phyloP scores from a whole-genome alignment of 345 rosid species.

The Schrenkiella parvula region DNA sequence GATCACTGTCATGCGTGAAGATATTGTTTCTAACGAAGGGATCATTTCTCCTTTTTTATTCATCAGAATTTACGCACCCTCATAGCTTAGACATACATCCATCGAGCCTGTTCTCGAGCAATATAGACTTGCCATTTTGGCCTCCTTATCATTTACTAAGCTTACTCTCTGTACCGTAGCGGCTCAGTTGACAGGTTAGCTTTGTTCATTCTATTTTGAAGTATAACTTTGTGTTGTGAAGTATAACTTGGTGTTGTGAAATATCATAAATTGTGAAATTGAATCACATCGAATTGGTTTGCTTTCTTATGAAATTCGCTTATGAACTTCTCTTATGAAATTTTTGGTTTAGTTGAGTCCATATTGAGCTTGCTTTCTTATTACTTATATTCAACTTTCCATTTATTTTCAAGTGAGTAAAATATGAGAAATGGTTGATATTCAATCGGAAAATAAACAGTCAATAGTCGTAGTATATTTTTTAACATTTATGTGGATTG shows the following conservation, averaged over 20 bases:
- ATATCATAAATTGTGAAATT: neutral
- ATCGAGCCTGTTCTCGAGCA: slow-evolving; percentile 92
- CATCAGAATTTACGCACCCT: slow-evolving; percentile 68
- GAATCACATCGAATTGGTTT: neutral
- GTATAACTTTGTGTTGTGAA: neutral
- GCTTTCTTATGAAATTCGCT: neutral
- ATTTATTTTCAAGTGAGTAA: neutral
- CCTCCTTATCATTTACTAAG: slow-evolving; percentile 84
- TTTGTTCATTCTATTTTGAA: neutral
- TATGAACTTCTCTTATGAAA: neutral
- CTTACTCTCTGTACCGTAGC: slow-evolving; percentile 96
- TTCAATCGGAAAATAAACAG: neutral
- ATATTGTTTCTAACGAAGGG: neutral
- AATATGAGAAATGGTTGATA: neutral
- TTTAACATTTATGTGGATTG: neutral
- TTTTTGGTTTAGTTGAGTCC: neutral
- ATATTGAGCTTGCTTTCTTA: neutral
- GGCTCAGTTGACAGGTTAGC: slow-evolving; percentile 92
- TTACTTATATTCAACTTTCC: too few relatives aligned
- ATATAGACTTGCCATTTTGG: slow-evolving; percentile 70
- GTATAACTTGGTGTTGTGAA: too few relatives aligned
- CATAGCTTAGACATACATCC: slow-evolving; percentile 72
- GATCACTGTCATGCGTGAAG: neutral
- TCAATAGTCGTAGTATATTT: neutral
- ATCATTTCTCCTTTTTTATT: neutral